These are phyloP conservation scores for Aciculosporium take DNA, from an alignment of 2,329 filamentous ascomycete species.

Conservation along the genomic window DNA sequence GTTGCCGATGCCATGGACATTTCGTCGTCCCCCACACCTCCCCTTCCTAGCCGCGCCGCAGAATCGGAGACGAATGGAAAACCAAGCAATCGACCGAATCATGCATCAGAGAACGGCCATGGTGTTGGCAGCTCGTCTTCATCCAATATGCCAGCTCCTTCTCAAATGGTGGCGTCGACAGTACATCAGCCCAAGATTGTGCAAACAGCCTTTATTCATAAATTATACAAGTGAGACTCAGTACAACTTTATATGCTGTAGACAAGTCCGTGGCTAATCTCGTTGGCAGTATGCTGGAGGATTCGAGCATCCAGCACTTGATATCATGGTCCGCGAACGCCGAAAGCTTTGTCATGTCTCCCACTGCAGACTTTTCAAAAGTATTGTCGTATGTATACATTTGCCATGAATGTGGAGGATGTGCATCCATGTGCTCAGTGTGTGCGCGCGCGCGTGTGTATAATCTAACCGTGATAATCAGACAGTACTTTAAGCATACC, in stretches of 20 bases:
- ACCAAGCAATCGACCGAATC: constrained; percentile 21
- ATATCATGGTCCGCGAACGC: constrained; percentile 92
- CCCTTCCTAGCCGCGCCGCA: constrained; percentile 29
- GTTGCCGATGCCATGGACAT: constrained; percentile 50
- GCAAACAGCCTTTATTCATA: constrained; percentile 97
- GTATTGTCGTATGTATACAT: constrained; percentile 67
- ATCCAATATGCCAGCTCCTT: constrained; percentile 34
- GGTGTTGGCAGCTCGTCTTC: constrained; percentile 14
- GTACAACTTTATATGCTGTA: not conserved
- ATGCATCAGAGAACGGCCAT: constrained; percentile 26
- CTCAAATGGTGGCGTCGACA: constrained; percentile 44
- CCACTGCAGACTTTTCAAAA: constrained; percentile 93
- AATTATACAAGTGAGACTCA: constrained; percentile 76
- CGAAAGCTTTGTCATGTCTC: constrained; percentile 98
- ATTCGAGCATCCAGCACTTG: constrained; percentile 79
- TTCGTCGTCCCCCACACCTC: constrained; percentile 35
- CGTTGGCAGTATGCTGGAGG: constrained; percentile 77
- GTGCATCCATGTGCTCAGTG: not conserved
- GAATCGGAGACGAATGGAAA: constrained; percentile 27
- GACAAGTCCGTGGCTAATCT: not conserved
- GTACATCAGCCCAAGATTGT: constrained; percentile 94
- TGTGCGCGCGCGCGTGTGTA: not conserved
- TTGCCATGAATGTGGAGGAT: not conserved
- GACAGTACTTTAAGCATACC: constrained; percentile 98
- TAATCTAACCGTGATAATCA: constrained; percentile 22